Conservation (phyloP, 805 yeast species). For the Saturnispora serradocipensis region DNA sequence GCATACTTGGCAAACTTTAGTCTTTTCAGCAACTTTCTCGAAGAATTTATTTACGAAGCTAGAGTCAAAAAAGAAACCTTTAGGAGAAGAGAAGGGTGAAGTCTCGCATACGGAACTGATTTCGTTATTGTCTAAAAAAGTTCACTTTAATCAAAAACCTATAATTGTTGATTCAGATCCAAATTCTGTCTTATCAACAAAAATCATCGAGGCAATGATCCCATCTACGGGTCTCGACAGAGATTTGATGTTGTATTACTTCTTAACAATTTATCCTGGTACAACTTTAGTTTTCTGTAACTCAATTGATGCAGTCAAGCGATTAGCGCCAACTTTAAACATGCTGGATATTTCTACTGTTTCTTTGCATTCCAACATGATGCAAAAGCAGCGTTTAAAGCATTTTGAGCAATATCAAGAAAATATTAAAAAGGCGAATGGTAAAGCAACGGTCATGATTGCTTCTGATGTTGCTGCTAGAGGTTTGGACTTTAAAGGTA, state of each 20-base stretch:
- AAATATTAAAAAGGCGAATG: conserved; percentile 29
- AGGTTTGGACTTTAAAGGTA: conserved; percentile 86
- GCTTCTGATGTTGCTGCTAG: conserved; percentile 99
- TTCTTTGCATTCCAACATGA: conserved; percentile 88
- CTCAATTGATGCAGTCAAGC: conserved; percentile 89
- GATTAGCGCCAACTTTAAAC: conserved; percentile 67
- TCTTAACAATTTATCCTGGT: conserved; percentile 78
- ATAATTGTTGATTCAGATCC: conserved; percentile 79
- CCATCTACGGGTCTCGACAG: conserved; percentile 89
- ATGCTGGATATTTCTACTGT: conserved; percentile 59
- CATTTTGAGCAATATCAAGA: conserved; percentile 72
- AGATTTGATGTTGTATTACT: conserved; percentile 84
- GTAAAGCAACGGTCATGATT: conserved; percentile 57
- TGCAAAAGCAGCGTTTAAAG: conserved; percentile 84
- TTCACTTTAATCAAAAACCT: conserved; percentile 64
- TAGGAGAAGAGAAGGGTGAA: conserved; percentile 29
- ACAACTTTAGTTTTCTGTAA: conserved; percentile 86
- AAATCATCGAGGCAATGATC: conserved; percentile 74
- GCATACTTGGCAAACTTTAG: conserved; percentile 65
- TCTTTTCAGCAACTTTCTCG: conserved; percentile 93
- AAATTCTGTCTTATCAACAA: conserved; percentile 62
- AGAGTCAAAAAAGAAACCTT: conserved; percentile 31
- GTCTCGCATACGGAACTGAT: conserved; percentile 47
- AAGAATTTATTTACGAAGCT: conserved; percentile 73
- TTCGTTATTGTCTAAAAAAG: conserved; percentile 53